phyloP scores from a whole-genome alignment of 1,139 yeast species.

The Geotrichum restrictum region DNA sequence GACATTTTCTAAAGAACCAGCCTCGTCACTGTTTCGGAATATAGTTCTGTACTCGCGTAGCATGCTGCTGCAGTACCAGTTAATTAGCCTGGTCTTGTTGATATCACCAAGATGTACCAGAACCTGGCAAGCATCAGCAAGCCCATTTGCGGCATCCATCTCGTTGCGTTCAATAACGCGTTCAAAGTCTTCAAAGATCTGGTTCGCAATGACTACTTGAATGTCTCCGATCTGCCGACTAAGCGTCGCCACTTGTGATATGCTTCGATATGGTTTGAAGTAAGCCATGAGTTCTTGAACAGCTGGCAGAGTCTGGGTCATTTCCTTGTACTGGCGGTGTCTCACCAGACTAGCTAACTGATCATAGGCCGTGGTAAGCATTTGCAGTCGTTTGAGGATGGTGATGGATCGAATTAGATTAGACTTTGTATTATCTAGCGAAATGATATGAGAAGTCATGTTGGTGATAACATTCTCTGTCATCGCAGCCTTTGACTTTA shows the following conservation, averaged over 20 bases:
- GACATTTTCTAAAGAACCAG: constrained; percentile 86
- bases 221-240: constrained; percentile 60
- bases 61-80: constrained; percentile 71
- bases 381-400: constrained; percentile 77
- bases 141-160: constrained; percentile 25
- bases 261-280: constrained; percentile 78
- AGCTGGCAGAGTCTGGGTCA: constrained; percentile 65
- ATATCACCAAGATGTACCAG: constrained; percentile 63
- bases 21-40: constrained; percentile 78
- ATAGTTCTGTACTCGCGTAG: constrained; percentile 71
- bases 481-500: constrained; percentile 48
- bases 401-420: constrained; percentile 83
- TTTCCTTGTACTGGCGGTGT: constrained; percentile 57
- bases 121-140: constrained; percentile 64
- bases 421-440: constrained; percentile 73
- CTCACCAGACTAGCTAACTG: constrained; percentile 52
- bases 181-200: constrained; percentile 72
- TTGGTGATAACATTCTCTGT: constrained; percentile 63
- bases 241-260: constrained; percentile 72
- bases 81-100: constrained; percentile 57
- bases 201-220: constrained; percentile 64
- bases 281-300: constrained; percentile 72
- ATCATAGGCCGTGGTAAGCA: constrained; percentile 75
- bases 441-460: constrained; percentile 75
- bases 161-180: constrained; percentile 33